Evolutionary conservation across 2,329 filamentous ascomycete genomes (phyloP).

Genomic region (Arthrobotrys sinensis): DNA sequence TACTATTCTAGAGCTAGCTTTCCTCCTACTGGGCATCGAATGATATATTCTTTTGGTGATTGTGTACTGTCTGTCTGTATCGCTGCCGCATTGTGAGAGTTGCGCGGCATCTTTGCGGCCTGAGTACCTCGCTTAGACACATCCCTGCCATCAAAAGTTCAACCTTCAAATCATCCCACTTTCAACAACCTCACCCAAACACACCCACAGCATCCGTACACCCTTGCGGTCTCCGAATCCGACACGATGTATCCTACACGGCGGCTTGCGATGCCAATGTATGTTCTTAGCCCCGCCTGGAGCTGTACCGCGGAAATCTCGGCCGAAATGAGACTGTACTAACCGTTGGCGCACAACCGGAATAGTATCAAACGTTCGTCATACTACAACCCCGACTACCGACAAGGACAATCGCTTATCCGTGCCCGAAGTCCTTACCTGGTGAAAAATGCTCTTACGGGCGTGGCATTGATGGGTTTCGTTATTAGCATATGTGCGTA

Average conservation of each 20-base stretch:
- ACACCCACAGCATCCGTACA: background rate
- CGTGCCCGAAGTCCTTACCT: slow-evolving; percentile 93
- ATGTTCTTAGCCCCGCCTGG: background rate
- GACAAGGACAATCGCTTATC: slow-evolving; percentile 88
- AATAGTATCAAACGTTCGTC: slow-evolving; percentile 72
- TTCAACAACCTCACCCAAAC: slow-evolving; percentile 32
- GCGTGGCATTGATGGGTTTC: slow-evolving; percentile 80
- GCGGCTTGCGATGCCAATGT: slow-evolving; percentile 52
- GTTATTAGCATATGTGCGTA: slow-evolving; percentile 88
- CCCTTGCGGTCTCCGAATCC: slow-evolving; percentile 20
- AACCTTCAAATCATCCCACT: slow-evolving; percentile 46
- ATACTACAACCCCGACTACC: slow-evolving; percentile 92
- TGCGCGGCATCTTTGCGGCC: background rate
- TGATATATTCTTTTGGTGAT: background rate
- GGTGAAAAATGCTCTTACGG: slow-evolving; percentile 87
- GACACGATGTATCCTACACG: slow-evolving; percentile 48
- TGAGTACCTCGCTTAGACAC: slow-evolving; percentile 22
- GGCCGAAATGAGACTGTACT: background rate
- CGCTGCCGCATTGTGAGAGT: background rate
- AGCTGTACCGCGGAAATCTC: background rate
- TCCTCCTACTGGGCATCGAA: background rate
- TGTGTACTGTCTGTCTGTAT: background rate
- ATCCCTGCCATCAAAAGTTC: slow-evolving; percentile 34
- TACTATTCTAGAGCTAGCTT: slow-evolving; percentile 7
- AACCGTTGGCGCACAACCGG: slow-evolving; percentile 4